A percentile compares a stretch with the other conserved stretches of the same genome.
Evolutionary conservation across 371 early-diverging fungal genomes (phyloP).

Genomic region (Synchytrium microbalum): DNA sequence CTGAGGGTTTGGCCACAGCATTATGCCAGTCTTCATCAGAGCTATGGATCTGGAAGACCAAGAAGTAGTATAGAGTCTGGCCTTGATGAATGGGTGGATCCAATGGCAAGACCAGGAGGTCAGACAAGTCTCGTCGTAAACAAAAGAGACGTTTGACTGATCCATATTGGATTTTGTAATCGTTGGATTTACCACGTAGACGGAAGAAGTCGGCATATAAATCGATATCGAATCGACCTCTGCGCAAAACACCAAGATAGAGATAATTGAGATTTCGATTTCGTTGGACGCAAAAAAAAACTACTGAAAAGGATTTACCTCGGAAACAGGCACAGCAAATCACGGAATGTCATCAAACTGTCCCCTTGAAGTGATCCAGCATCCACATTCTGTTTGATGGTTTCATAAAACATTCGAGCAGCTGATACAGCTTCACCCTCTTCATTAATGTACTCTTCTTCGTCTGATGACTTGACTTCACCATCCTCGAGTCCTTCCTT

Average conservation of each 20-base stretch:
- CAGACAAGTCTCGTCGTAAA: conserved; percentile 91
- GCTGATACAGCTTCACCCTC: conserved; percentile 53
- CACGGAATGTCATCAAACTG: conserved; percentile 81
- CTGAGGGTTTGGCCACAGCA: conserved; percentile 49
- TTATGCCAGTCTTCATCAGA: conserved; percentile 60
- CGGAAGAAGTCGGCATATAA: conserved; percentile 87
- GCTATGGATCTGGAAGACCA: conserved; percentile 91
- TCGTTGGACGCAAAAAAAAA: background rate
- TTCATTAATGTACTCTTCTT: conserved; percentile 33
- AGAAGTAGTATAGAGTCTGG: conserved; percentile 94
- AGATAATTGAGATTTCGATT: background rate
- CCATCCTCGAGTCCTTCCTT: conserved; percentile 36
- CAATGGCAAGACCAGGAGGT: conserved; percentile 83
- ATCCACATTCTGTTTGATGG: conserved; percentile 85
- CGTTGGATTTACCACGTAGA: conserved; percentile 94
- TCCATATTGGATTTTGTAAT: conserved; percentile 89
- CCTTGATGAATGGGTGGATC: conserved; percentile 98
- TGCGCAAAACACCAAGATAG: conserved; percentile 19
- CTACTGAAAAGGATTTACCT: conserved; percentile 47
- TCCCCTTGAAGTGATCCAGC: conserved; percentile 81
- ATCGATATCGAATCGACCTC: conserved; percentile 94
- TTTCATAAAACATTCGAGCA: conserved; percentile 78
- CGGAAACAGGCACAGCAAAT: conserved; percentile 83
- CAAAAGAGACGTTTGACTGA: conserved; percentile 77
- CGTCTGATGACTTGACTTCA: conserved; percentile 50